Evolutionary conservation across 768 basidiomycete genomes (phyloP).

Genomic region (Boletus tomentosulus): DNA sequence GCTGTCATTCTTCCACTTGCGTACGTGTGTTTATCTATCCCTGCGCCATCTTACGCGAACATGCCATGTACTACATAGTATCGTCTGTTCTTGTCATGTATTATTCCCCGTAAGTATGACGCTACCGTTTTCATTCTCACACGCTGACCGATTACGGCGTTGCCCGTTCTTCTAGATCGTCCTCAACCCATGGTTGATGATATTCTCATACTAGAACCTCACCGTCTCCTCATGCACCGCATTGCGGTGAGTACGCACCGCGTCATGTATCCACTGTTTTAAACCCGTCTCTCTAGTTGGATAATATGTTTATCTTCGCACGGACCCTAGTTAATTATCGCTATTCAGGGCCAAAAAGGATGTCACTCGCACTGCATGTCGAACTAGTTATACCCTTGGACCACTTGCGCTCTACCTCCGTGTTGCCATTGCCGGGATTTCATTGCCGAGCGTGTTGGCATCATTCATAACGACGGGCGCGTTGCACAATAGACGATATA

Average conservation of each 20-base stretch:
- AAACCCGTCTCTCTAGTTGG: too few relatives aligned
- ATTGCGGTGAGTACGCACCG: neutral
- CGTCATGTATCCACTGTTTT: neutral
- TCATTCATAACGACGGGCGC: too few relatives aligned
- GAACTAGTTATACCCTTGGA: too few relatives aligned
- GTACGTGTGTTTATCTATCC: conserved; percentile 38
- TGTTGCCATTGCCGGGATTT: too few relatives aligned
- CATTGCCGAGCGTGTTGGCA: too few relatives aligned
- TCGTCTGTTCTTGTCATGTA: conserved; percentile 63
- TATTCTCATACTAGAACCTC: conserved; percentile 56
- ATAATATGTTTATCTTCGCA: too few relatives aligned
- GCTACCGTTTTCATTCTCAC: conserved; percentile 8
- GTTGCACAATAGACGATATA: too few relatives aligned
- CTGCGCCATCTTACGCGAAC: neutral
- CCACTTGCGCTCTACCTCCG: too few relatives aligned
- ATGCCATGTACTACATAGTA: conserved; percentile 32
- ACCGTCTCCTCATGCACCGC: conserved; percentile 7
- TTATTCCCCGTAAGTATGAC: conserved; percentile 65
- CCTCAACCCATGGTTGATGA: conserved; percentile 87
- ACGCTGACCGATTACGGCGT: conserved; percentile 15
- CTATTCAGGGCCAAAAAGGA: too few relatives aligned
- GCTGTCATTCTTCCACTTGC: conserved; percentile 75
- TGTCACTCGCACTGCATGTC: too few relatives aligned
- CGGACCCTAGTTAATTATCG: too few relatives aligned
- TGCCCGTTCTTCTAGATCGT: conserved; percentile 48